Base-by-base conservation (phyloP, 805 yeast genomes). In the Starmerella potacharoeniae region DNA sequence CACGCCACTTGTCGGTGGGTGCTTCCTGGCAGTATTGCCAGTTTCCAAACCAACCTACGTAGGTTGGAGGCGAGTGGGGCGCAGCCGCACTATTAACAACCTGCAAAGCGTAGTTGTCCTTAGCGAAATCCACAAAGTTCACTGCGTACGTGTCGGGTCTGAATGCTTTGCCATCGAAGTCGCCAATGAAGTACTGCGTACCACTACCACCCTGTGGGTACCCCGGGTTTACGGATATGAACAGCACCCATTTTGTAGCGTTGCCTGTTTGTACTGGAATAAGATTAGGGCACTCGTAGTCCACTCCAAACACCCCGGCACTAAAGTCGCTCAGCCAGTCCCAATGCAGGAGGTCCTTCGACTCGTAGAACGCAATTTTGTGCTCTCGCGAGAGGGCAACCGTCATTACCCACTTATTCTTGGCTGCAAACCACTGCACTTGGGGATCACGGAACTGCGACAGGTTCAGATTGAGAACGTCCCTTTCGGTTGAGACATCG, bases 211-310 rank as follows among this genome's bases (percentile, higher is more conserved):
- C 75, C 9, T 60, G 53, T 11, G 75, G 75, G 39, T 70, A 63
- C 14, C 75, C 76, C n/a, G 77, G 76, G 59, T 72, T 73, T 54
- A 73, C 66, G 28, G 75, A 70, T 9, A 73, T 37, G 50, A 70
- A 62, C 67, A 73, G 55, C 11, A 73, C 73, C 75, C 75, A 72
- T 52, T 66, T 68, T 13, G 52, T 48, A 33, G 58, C 50, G 2
- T 58, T 64, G 40, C 62, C 62, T 50, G 66, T 57, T 8, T 69
- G 70, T 9, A 71, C 60, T 44, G 67, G 65, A 16, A 66, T 65
- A 49, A 73, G 56, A 37, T 72, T 72, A 1, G 76, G 76, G 55
- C 75, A 73, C 59, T 73, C 76, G 58, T 72, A 73, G 56, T 73
- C 75, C 58, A 59, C 68, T 2, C 75, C 75, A 8, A 65, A n/a